A percentile compares a stretch with the other conserved stretches of the same genome.
Evolutionary conservation across 2,329 filamentous ascomycete species (phyloP).

Genomic region (Trichophyton verrucosum): DNA sequence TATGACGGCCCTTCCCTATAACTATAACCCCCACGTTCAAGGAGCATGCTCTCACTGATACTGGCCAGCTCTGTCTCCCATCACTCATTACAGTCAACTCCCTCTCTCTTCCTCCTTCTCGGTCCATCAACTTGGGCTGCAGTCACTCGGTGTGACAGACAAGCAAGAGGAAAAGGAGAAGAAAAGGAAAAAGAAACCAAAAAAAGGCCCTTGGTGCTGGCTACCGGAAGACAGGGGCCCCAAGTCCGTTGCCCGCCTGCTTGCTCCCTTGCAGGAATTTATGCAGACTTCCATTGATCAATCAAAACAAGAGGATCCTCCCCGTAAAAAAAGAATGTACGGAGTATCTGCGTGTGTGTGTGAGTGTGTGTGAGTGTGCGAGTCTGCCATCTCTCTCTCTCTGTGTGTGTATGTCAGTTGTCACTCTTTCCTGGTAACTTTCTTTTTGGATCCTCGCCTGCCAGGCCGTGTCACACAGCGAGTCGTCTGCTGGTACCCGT

Average conservation of each 20-base stretch:
- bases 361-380: too few species aligned
- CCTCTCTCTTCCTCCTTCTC: not conserved
- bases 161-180: not conserved
- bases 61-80: not conserved
- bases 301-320: not conserved
- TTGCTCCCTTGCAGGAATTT: not conserved
- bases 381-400: too few species aligned
- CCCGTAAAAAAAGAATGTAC: not conserved
- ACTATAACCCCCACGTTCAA: too few species aligned
- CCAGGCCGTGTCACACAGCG: not conserved
- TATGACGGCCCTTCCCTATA: not conserved
- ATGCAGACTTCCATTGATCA: constrained; percentile 3
- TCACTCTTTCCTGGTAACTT: not conserved
- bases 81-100: not conserved
- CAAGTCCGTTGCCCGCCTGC: not conserved
- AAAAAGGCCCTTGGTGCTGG: not conserved
- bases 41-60: not conserved
- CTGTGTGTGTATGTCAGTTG: too few species aligned
- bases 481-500: not conserved
- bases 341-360: too few species aligned
- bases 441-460: constrained; percentile 1
- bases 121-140: not conserved
- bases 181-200: not conserved
- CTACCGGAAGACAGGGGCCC: constrained; percentile 1
- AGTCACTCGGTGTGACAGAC: not conserved